phyloP scores from a whole-genome alignment of 2,329 filamentous ascomycete genomes.

The Arachnomyces sp. region DNA sequence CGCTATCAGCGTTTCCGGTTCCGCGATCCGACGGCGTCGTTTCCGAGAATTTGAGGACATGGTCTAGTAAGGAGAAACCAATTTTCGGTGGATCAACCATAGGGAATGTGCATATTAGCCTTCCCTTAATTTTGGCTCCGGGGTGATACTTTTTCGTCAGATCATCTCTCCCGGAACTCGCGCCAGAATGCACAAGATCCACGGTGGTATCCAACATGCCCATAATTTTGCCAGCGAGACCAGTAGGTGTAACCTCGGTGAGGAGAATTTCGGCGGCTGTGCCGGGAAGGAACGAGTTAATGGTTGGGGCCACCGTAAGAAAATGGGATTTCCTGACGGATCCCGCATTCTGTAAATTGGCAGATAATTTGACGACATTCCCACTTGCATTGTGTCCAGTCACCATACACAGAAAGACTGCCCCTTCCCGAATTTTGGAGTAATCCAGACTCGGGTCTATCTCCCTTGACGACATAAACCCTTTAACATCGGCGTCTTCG shows the following conservation, averaged over 20 bases:
- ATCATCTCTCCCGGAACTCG: constrained; percentile 60
- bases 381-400: constrained; percentile 66
- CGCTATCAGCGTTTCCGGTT: constrained; percentile 36
- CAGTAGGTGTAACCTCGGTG: constrained; percentile 63
- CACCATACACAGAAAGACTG: constrained; percentile 77
- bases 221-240: constrained; percentile 85
- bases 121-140: constrained; percentile 74
- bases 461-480: constrained; percentile 81
- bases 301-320: constrained; percentile 70
- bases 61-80: constrained; percentile 80
- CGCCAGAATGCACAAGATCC: constrained; percentile 81
- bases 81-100: constrained; percentile 71
- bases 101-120: constrained; percentile 83
- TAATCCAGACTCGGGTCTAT: constrained; percentile 60
- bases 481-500: constrained; percentile 58
- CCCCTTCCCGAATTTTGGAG: constrained; percentile 67
- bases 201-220: constrained; percentile 86
- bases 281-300: constrained; percentile 85
- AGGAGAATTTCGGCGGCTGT: constrained; percentile 82
- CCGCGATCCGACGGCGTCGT: constrained; percentile 15
- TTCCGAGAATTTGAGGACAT: constrained; percentile 59
- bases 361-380: constrained; percentile 79
- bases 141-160: constrained; percentile 72
- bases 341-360: constrained; percentile 61
- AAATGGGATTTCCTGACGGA: constrained; percentile 58